Conservation (phyloP, 2,329 filamentous ascomycete species). For the Diplodia intermedia region DNA sequence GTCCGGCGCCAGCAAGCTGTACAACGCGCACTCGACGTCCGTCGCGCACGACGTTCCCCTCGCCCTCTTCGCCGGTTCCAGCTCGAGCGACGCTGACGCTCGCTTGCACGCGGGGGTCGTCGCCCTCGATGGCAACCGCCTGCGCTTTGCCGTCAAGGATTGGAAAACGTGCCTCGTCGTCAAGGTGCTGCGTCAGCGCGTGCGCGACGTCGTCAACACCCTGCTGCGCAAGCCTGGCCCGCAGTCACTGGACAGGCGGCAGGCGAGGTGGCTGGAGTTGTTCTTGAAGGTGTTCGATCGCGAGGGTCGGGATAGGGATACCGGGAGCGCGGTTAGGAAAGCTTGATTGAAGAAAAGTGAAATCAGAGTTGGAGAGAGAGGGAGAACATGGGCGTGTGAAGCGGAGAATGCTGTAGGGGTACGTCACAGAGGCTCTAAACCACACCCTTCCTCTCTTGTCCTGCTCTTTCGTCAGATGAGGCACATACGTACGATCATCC, state of each 20-base stretch:
- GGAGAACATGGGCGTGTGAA: not conserved
- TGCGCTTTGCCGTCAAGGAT: constrained; percentile 81
- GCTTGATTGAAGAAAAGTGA: not conserved
- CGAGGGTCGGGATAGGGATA: constrained; percentile 7
- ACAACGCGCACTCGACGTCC: constrained; percentile 78
- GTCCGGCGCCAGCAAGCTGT: constrained; percentile 73
- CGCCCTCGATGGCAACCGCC: constrained; percentile 83
- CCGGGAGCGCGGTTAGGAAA: constrained; percentile 12
- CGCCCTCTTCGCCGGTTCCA: constrained; percentile 72
- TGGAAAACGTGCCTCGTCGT: constrained; percentile 93
- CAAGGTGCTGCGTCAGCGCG: constrained; percentile 75
- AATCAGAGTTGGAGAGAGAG: not conserved
- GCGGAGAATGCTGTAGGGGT: too few species aligned
- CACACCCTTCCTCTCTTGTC: too few species aligned
- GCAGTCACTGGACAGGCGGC: constrained; percentile 46
- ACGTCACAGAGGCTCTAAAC: too few species aligned
- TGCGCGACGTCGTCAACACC: constrained; percentile 76
- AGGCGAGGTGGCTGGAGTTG: constrained; percentile 52
- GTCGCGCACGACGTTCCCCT: constrained; percentile 77
- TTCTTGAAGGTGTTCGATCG: constrained; percentile 31
- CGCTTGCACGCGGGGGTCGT: constrained; percentile 90
- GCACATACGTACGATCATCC: too few species aligned
- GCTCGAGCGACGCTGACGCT: constrained; percentile 70
- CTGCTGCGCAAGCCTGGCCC: constrained; percentile 66
- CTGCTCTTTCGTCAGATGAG: too few species aligned